phyloP scores from a whole-genome alignment of 2,329 filamentous ascomycete genomes.

The Arthrobotrys megalospora region DNA sequence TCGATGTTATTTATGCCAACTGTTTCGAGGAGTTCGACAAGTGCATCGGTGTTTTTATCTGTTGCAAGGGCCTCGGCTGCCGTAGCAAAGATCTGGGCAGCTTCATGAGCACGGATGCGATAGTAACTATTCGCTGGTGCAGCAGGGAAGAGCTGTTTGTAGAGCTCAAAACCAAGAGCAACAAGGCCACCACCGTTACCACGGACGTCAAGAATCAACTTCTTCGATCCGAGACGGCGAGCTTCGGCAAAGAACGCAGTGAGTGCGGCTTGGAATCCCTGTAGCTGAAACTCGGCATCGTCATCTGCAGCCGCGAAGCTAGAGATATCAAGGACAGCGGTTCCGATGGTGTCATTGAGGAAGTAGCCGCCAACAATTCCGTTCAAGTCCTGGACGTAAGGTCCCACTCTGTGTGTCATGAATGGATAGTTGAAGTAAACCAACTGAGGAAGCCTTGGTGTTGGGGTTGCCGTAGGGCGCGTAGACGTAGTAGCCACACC shows the following conservation, averaged over 20 bases:
- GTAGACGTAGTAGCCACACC: conserved; percentile 1
- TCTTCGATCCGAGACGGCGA: conserved; percentile 24
- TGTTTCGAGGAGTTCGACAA: not conserved
- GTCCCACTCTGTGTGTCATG: conserved; percentile 47
- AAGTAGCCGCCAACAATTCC: conserved; percentile 47
- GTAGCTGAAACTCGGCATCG: conserved; percentile 19
- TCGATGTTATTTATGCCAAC: not conserved
- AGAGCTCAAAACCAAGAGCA: conserved; percentile 70
- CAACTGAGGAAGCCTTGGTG: conserved; percentile 2
- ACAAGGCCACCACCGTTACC: conserved; percentile 75
- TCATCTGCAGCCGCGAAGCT: conserved; percentile 45
- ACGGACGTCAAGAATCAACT: conserved; percentile 75
- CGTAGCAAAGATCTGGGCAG: conserved; percentile 62
- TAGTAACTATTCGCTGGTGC: conserved; percentile 69
- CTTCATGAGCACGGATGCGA: conserved; percentile 68
- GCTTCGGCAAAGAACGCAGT: conserved; percentile 39
- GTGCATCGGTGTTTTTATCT: conserved; percentile 3
- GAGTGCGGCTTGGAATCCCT: conserved; percentile 41
- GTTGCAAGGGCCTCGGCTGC: conserved; percentile 30
- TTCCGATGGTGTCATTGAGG: conserved; percentile 48
- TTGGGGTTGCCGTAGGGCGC: not conserved
- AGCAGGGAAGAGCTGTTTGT: conserved; percentile 73
- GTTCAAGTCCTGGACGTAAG: conserved; percentile 54
- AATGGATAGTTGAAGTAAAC: conserved; percentile 50
- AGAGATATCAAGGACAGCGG: conserved; percentile 54